Percentiles rank a stretch among this genome's conserved stretches.
These are phyloP conservation scores for Yamadazyma membranifaciens DNA, from an alignment of 1,139 yeast species.

Conservation along the genomic window DNA sequence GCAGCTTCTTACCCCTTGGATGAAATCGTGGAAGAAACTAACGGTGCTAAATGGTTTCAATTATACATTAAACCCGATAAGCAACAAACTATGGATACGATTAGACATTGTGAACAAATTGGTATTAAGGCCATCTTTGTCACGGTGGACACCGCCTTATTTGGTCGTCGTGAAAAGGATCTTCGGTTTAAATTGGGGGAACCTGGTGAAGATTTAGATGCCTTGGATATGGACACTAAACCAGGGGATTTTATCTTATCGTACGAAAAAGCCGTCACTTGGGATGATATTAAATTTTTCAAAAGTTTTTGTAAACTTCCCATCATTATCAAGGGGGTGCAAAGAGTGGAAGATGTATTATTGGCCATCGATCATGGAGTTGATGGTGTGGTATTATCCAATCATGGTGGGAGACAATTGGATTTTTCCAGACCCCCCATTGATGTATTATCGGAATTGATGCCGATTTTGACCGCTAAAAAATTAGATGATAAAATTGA, in stretches of 20 bases:
- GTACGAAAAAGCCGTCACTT: conserved; percentile 15
- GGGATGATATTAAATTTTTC: conserved; percentile 22
- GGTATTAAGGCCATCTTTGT: conserved; percentile 27
- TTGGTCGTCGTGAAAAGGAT: conserved; percentile 28
- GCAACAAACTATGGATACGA: conserved; percentile 16
- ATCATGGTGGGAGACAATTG: conserved; percentile 58
- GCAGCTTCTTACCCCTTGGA: conserved; percentile 55
- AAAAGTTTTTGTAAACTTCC: conserved; percentile 24
- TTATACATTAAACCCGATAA: conserved; percentile 44
- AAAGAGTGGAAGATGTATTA: conserved; percentile 49
- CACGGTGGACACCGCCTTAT: conserved; percentile 26
- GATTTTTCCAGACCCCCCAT: conserved; percentile 50
- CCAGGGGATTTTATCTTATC: conserved; percentile 9
- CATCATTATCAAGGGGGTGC: conserved; percentile 51
- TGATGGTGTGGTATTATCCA: conserved; percentile 51
- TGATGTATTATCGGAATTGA: conserved; percentile 47
- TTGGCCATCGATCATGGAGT: conserved; percentile 45
- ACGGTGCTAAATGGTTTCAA: conserved; percentile 34
- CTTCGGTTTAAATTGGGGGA: conserved; percentile 17
- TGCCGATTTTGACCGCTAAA: conserved; percentile 35
- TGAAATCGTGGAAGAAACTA: conserved; percentile 44
- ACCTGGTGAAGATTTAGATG: conserved; percentile 32
- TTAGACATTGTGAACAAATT: conserved; percentile 19
- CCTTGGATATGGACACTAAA: conserved; percentile 32
- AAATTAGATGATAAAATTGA: conserved; percentile 38